Conservation (phyloP, 2,329 filamentous ascomycete genomes). For the Monosporascus sp. region DNA sequence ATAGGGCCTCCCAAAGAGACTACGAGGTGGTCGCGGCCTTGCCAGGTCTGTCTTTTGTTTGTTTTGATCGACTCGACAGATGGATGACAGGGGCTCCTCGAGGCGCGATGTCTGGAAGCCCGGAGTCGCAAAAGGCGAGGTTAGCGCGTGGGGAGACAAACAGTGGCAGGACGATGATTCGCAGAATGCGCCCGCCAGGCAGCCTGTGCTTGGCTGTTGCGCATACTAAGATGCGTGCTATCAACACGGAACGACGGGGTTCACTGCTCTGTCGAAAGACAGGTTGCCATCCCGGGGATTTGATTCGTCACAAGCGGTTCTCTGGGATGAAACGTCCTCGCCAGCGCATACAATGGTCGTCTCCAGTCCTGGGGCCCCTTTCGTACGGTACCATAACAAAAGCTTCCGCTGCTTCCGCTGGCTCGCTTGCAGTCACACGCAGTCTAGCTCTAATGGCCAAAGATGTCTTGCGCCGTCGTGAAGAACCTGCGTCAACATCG, state of each 20-base stretch:
- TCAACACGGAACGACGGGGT: constrained; percentile 19
- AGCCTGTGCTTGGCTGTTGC: constrained; percentile 23
- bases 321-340: constrained; percentile 19
- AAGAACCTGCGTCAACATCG: constrained; percentile 6
- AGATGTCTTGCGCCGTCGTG: constrained; percentile 10
- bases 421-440: constrained; percentile 1
- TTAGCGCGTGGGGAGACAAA: constrained; percentile 18
- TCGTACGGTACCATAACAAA: constrained; percentile 10
- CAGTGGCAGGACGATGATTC: constrained; percentile 18
- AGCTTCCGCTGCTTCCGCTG: constrained; percentile 7
- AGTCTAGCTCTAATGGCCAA: background rate
- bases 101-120: background rate
- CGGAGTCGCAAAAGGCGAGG: constrained; percentile 6
- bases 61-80: background rate
- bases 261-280: constrained; percentile 17
- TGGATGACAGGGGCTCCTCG: background rate
- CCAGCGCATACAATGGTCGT: constrained; percentile 25
- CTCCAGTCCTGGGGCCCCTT: constrained; percentile 11
- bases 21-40: background rate
- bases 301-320: constrained; percentile 24
- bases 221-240: constrained; percentile 10
- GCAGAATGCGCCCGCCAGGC: constrained; percentile 20
- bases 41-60: background rate
- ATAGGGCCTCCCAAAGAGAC: background rate
- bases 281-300: constrained; percentile 14